A percentile compares a stretch with the other conserved stretches of the same genome.
Evolutionary conservation across 2,329 filamentous ascomycete genomes (phyloP).

Genomic region (Cyphellophora europaea): DNA sequence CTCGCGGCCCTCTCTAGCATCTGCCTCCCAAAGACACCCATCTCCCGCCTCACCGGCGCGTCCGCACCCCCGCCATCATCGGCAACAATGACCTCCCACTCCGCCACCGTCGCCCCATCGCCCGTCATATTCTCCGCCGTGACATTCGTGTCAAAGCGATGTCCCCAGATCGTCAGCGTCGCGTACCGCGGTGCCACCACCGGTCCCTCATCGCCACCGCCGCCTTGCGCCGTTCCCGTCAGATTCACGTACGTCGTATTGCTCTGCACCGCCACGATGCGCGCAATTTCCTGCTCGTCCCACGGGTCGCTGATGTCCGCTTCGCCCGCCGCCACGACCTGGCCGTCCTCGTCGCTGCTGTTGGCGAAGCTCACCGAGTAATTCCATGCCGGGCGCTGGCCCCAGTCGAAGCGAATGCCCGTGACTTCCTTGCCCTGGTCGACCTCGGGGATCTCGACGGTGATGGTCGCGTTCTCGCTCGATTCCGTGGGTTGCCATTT

Average conservation of each 20-base stretch:
- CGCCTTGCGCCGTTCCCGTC: constrained; percentile 4
- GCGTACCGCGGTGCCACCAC: constrained; percentile 30
- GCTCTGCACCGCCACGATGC: constrained; percentile 26
- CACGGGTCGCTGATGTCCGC: constrained; percentile 30
- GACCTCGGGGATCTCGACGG: constrained; percentile 43
- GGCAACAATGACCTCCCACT: constrained; percentile 34
- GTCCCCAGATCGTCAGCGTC: constrained; percentile 33
- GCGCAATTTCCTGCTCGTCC: constrained; percentile 23
- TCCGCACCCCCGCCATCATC: constrained; percentile 1
- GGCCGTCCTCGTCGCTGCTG: constrained; percentile 13
- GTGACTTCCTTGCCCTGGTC: constrained; percentile 22
- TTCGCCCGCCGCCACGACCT: constrained; percentile 20
- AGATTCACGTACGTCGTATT: constrained; percentile 35
- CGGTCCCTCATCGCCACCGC: constrained; percentile 8
- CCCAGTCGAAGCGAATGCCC: constrained; percentile 53
- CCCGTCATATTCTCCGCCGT: constrained; percentile 25
- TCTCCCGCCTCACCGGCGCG: neutral
- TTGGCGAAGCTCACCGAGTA: constrained; percentile 50
- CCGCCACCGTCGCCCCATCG: constrained; percentile 37
- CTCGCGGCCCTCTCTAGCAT: neutral
- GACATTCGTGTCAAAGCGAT: constrained; percentile 27
- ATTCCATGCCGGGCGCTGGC: constrained; percentile 42
- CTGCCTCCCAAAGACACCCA: neutral
- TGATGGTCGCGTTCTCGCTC: constrained; percentile 44
- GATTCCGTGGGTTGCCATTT: constrained; percentile 54